Evolutionary conservation across 495 filamentous ascomycete genomes (phyloP).

Genomic region (Aspergillus homomorphus): DNA sequence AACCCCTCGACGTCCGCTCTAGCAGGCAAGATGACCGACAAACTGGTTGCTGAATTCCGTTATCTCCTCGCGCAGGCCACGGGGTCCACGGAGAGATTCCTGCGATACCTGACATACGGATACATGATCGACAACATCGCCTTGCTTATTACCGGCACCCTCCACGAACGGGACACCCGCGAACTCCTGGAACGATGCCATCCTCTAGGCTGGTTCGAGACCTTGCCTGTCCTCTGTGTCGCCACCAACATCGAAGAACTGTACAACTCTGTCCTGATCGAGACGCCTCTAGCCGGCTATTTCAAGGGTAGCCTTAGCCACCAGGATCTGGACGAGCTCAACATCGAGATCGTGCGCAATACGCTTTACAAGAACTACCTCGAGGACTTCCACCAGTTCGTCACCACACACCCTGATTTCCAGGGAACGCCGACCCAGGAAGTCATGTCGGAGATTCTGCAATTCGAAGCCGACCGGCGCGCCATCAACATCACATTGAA

Average conservation of each 20-base stretch:
- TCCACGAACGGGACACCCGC: constrained; percentile 95
- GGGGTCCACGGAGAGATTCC: constrained; percentile 85
- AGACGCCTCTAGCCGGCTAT: constrained; percentile 92
- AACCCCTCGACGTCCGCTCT: constrained; percentile 96
- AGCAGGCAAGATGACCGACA: constrained; percentile 92
- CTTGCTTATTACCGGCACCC: constrained; percentile 94
- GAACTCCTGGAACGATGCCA: constrained; percentile 96
- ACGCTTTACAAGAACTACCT: constrained; percentile 99
- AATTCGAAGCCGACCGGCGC: constrained; percentile 93
- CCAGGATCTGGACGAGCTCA: constrained; percentile 96
- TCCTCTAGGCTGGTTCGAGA: constrained; percentile 97
- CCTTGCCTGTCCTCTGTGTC: constrained; percentile 95
- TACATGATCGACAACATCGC: constrained; percentile 99
- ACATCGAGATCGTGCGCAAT: constrained; percentile 98
- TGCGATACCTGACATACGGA: constrained; percentile 95
- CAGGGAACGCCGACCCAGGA: constrained; percentile 84
- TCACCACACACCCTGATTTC: constrained; percentile 81
- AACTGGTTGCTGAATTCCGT: constrained; percentile 95
- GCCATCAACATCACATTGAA: constrained; percentile 99
- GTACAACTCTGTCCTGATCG: constrained; percentile 95
- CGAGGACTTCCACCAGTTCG: constrained; percentile 92
- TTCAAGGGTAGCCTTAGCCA: constrained; percentile 95
- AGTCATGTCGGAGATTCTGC: constrained; percentile 89
- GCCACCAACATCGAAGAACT: constrained; percentile 98
- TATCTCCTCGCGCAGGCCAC: constrained; percentile 91